Conservation (phyloP, 208 protist species). For the Leishmania amazonensis region DNA sequence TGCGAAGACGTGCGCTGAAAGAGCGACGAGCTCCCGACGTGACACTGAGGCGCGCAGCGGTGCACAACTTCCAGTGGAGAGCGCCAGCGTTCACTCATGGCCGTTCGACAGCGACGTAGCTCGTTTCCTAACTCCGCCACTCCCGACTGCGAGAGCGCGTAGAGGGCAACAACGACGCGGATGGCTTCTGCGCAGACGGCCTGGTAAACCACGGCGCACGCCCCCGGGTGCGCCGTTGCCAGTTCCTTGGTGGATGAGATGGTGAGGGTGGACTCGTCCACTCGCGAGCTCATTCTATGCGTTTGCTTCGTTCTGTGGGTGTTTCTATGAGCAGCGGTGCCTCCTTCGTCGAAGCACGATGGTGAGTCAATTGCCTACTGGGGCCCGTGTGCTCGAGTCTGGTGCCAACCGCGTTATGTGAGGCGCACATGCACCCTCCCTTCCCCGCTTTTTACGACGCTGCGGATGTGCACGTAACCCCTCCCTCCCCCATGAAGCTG, state of each 20-base stretch:
- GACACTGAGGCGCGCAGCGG: neutral
- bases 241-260: neutral
- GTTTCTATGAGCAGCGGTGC: neutral
- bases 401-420: neutral
- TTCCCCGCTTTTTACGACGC: neutral
- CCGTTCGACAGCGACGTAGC: slow-evolving; percentile 15
- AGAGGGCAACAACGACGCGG: slow-evolving; percentile 29
- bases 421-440: neutral
- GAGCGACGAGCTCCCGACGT: neutral
- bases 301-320: neutral
- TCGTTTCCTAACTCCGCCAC: slow-evolving; percentile 3
- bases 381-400: neutral
- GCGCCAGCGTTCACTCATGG: neutral
- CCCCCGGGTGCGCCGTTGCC: neutral
- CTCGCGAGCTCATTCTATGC: slow-evolving; percentile 6
- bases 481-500: neutral
- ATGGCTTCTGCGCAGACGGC: slow-evolving; percentile 27
- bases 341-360: neutral
- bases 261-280: neutral
- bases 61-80: neutral
- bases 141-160: slow-evolving; percentile 8
- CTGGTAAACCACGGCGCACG: slow-evolving; percentile 15
- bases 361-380: neutral
- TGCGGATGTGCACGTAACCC: neutral
- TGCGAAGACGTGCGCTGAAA: neutral